Evolutionary conservation across 257 asterid genomes (phyloP).

Genomic region (Verbascum thapsus): DNA sequence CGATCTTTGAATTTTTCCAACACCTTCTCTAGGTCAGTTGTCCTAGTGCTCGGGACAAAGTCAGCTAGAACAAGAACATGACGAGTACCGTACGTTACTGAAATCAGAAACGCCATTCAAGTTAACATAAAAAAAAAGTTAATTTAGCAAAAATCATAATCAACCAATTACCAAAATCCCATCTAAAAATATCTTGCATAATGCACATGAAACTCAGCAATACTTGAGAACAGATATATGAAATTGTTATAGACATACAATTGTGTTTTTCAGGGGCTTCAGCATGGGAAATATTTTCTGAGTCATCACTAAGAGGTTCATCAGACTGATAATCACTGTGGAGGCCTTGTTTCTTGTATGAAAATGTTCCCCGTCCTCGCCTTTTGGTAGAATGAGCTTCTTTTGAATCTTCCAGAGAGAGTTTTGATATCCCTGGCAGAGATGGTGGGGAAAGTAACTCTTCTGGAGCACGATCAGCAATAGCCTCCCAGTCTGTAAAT

Average conservation of each 20-base stretch:
- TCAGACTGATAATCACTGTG: constrained; percentile 74
- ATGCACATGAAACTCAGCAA: too few relatives aligned
- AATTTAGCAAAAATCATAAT: constrained; percentile 32
- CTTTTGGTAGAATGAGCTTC: constrained; percentile 53
- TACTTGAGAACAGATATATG: too few relatives aligned
- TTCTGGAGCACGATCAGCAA: constrained; percentile 80
- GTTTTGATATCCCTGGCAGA: constrained; percentile 62
- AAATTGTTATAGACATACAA: constrained; percentile 42
- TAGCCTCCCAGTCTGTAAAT: constrained; percentile 88
- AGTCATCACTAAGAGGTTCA: constrained; percentile 42
- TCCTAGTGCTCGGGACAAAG: constrained; percentile 67
- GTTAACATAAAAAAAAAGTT: constrained; percentile 16
- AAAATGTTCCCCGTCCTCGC: constrained; percentile 92
- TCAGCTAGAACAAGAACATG: constrained; percentile 81
- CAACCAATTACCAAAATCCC: constrained; percentile 22
- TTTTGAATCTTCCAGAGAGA: constrained; percentile 55
- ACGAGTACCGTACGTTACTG: constrained; percentile 60
- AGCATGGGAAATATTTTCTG: constrained; percentile 42
- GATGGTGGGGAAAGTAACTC: constrained; percentile 63
- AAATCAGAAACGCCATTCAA: constrained; percentile 25
- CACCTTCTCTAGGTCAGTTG: constrained; percentile 75
- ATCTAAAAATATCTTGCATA: not conserved
- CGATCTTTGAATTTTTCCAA: constrained; percentile 68
- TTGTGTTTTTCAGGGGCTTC: constrained; percentile 42
- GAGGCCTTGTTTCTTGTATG: constrained; percentile 62